These are phyloP conservation scores for Exophiala sp. DNA, from an alignment of 2,329 filamentous ascomycete genomes.

Conservation along the genomic window DNA sequence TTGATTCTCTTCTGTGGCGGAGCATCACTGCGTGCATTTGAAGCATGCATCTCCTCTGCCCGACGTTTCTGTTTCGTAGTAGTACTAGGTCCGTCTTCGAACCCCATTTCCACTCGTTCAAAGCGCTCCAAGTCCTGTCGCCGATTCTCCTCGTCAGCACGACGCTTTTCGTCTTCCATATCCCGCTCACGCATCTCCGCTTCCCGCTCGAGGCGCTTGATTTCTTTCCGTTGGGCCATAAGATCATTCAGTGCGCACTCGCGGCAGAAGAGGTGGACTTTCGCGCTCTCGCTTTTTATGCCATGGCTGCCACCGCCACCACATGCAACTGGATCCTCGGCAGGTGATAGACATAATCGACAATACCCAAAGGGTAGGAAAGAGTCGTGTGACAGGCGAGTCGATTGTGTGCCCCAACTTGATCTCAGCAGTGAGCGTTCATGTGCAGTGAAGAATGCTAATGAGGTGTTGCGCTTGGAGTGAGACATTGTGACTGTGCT, in stretches of 20 bases:
- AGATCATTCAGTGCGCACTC: conserved; percentile 91
- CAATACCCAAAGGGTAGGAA: conserved; percentile 91
- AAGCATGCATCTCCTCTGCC: conserved; percentile 68
- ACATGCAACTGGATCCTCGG: conserved; percentile 80
- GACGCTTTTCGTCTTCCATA: conserved; percentile 55
- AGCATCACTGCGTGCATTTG: conserved; percentile 44
- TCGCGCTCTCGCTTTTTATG: conserved; percentile 56
- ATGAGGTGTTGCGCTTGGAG: conserved; percentile 81
- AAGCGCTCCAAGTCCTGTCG: conserved; percentile 60
- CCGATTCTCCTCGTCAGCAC: conserved; percentile 66
- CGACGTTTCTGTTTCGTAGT: conserved; percentile 70
- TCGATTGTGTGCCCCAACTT: conserved; percentile 76
- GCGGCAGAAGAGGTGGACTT: conserved; percentile 89
- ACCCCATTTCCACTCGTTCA: conserved; percentile 26
- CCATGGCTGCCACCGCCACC: conserved; percentile 55
- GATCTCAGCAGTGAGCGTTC: conserved; percentile 79
- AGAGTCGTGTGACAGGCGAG: conserved; percentile 83
- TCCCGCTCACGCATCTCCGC: conserved; percentile 62
- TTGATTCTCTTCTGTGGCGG: conserved; percentile 44
- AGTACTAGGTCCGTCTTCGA: conserved; percentile 24
- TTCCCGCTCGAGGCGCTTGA: conserved; percentile 71
- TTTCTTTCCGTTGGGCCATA: conserved; percentile 86
- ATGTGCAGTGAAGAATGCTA: conserved; percentile 89
- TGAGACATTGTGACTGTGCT: conserved; percentile 37
- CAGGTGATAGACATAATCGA: conserved; percentile 77